phyloP scores from a whole-genome alignment of 1,284 basidiomycete species.

The Veloboletus limbatus region DNA sequence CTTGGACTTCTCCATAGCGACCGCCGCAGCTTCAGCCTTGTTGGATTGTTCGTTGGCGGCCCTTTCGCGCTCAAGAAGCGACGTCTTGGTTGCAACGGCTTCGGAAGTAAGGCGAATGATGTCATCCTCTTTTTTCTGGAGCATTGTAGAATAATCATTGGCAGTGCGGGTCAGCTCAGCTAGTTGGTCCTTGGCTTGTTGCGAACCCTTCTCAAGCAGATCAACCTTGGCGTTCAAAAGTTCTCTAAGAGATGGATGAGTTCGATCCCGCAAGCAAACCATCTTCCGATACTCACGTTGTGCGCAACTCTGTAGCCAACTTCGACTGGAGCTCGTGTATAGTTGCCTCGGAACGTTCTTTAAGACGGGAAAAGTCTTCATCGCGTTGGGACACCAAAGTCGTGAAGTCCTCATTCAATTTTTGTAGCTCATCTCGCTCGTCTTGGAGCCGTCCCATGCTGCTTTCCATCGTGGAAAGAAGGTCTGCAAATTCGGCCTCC shows the following conservation, averaged over 20 bases:
- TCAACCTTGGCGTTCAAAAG: constrained; percentile 58
- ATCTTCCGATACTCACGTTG: constrained; percentile 50
- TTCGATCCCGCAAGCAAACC: background rate
- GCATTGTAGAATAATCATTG: constrained; percentile 75
- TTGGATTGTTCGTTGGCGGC: constrained; percentile 50
- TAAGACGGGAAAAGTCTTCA: constrained; percentile 74
- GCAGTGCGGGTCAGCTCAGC: constrained; percentile 75
- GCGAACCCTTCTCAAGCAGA: constrained; percentile 61
- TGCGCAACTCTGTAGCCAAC: constrained; percentile 63
- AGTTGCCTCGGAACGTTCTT: constrained; percentile 71
- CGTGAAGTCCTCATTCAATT: constrained; percentile 71
- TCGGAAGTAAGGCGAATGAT: constrained; percentile 60
- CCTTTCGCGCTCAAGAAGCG: constrained; percentile 60
- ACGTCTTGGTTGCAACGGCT: constrained; percentile 50
- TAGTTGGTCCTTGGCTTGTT: constrained; percentile 76
- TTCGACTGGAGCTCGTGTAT: constrained; percentile 74
- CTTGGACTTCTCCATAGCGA: constrained; percentile 70
- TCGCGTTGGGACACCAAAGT: constrained; percentile 72
- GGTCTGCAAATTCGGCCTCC: constrained; percentile 57
- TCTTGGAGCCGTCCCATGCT: constrained; percentile 55
- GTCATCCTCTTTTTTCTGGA: constrained; percentile 78
- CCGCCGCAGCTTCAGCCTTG: constrained; percentile 52
- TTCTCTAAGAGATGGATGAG: constrained; percentile 46
- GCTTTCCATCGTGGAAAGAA: constrained; percentile 57
- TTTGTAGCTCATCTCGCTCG: constrained; percentile 61